Conservation (phyloP, 306 rosid genomes). For the Rosa chinensis region DNA sequence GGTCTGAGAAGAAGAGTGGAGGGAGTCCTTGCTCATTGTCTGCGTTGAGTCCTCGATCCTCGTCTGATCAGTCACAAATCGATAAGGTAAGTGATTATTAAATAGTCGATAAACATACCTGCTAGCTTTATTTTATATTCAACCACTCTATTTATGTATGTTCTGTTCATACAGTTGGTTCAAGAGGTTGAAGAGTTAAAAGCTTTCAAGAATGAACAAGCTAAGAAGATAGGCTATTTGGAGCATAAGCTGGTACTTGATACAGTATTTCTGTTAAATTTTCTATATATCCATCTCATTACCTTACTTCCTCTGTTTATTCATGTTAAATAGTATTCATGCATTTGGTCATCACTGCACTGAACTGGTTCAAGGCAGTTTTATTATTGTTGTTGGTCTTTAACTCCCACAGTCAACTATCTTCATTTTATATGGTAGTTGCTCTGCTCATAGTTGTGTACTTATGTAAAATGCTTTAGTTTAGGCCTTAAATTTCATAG, state of each 20-base stretch:
- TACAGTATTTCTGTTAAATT: conserved; percentile 18
- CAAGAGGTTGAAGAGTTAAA: conserved; percentile 53
- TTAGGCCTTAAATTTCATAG: not conserved
- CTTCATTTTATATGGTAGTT: not conserved
- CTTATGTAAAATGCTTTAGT: not conserved
- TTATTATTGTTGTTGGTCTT: not conserved
- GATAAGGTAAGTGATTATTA: conserved; percentile 38
- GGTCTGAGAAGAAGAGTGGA: conserved; percentile 30
- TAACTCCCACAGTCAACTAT: not conserved
- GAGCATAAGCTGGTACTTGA: conserved; percentile 61
- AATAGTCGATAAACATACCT: not conserved
- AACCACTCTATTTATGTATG: conserved; percentile 1
- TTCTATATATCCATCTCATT: conserved; percentile 6
- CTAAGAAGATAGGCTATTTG: conserved; percentile 36
- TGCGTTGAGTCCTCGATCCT: conserved; percentile 22
- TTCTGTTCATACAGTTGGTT: conserved; percentile 37
- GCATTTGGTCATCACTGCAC: conserved; percentile 13
- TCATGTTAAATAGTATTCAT: not conserved
- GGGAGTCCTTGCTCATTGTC: conserved; percentile 29
- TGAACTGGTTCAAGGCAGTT: conserved; percentile 5
- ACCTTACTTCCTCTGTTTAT: not conserved
- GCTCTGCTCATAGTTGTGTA: not conserved
- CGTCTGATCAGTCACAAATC: conserved; percentile 24
- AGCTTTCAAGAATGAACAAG: conserved; percentile 38
- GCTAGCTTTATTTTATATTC: not conserved